Percentiles rank a stretch among this genome's conserved stretches.
These are phyloP conservation scores for Aspergillus sp. DNA, from an alignment of 2,329 filamentous ascomycete species.

Conservation along the genomic window DNA sequence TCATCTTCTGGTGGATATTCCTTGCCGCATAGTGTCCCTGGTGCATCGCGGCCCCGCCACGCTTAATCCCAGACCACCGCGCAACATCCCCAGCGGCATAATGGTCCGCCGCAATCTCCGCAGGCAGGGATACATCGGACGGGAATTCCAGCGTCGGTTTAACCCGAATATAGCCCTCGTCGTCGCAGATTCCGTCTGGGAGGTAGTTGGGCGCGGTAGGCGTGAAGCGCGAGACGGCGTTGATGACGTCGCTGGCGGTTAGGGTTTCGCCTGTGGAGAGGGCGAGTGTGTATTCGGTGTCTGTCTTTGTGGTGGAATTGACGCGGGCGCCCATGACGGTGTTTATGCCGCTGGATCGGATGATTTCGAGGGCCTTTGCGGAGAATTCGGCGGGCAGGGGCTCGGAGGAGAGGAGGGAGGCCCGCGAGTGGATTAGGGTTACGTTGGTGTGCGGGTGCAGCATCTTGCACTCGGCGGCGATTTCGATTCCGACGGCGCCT, in stretches of 20 bases:
- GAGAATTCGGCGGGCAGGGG: conserved; percentile 67
- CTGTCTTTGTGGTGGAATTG: conserved; percentile 20
- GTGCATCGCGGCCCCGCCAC: conserved; percentile 73
- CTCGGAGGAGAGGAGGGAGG: conserved; percentile 70
- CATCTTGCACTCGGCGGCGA: conserved; percentile 74
- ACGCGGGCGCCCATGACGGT: conserved; percentile 29
- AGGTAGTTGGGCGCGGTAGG: conserved; percentile 63
- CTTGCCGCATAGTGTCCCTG: conserved; percentile 65
- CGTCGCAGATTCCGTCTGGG: conserved; percentile 57
- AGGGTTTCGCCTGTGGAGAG: conserved; percentile 63
- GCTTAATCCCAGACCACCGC: conserved; percentile 75
- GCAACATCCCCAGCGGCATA: conserved; percentile 70
- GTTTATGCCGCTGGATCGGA: conserved; percentile 61
- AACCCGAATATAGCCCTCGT: conserved; percentile 66
- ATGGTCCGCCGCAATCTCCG: conserved; percentile 59
- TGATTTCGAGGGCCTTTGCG: conserved; percentile 56
- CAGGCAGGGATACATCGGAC: conserved; percentile 32
- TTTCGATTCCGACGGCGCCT: conserved; percentile 78
- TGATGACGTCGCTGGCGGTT: conserved; percentile 64
- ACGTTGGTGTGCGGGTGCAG: conserved; percentile 64
- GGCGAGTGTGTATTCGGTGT: conserved; percentile 42
- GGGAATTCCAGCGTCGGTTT: conserved; percentile 58
- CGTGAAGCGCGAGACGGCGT: conserved; percentile 64
- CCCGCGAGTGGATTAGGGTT: conserved; percentile 72
- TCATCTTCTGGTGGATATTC: conserved; percentile 67